Evolutionary conservation across 306 rosid genomes (phyloP).

Genomic region (Lathyrus aphaca): DNA sequence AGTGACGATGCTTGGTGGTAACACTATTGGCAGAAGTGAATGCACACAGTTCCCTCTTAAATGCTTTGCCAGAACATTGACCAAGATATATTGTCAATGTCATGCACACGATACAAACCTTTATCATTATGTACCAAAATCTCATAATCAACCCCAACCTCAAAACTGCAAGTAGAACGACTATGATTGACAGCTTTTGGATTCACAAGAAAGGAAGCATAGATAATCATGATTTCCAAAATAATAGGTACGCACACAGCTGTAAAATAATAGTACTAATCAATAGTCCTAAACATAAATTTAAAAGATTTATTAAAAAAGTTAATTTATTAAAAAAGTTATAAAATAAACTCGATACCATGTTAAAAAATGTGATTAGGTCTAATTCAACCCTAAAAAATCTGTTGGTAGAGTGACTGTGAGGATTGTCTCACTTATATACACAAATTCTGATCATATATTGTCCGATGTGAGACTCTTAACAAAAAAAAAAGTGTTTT

Average conservation of each 20-base stretch:
- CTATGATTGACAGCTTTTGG: constrained; percentile 13
- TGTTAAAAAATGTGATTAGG: too few species aligned
- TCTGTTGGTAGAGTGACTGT: too few species aligned
- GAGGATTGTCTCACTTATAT: too few species aligned
- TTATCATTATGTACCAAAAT: constrained; percentile 13
- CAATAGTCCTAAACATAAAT: too few species aligned
- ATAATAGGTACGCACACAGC: constrained; percentile 17
- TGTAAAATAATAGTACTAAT: constrained; percentile 4
- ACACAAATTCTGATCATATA: too few species aligned
- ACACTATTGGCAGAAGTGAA: background rate
- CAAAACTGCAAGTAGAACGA: constrained; percentile 4
- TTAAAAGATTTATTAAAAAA: too few species aligned
- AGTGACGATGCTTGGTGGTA: background rate
- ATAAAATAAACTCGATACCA: too few species aligned
- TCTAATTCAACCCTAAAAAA: too few species aligned
- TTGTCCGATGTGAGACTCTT: too few species aligned
- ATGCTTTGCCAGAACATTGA: constrained; percentile 20
- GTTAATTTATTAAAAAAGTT: too few species aligned
- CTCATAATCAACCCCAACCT: constrained; percentile 3
- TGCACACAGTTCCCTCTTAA: background rate
- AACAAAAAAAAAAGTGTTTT: too few species aligned
- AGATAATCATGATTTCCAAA: constrained; percentile 26
- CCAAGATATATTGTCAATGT: constrained; percentile 34
- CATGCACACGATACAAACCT: constrained; percentile 15
- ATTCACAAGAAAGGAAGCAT: constrained; percentile 35